phyloP scores from a whole-genome alignment of 495 filamentous ascomycete genomes.

The Lasiosphaeris hirsuta region DNA sequence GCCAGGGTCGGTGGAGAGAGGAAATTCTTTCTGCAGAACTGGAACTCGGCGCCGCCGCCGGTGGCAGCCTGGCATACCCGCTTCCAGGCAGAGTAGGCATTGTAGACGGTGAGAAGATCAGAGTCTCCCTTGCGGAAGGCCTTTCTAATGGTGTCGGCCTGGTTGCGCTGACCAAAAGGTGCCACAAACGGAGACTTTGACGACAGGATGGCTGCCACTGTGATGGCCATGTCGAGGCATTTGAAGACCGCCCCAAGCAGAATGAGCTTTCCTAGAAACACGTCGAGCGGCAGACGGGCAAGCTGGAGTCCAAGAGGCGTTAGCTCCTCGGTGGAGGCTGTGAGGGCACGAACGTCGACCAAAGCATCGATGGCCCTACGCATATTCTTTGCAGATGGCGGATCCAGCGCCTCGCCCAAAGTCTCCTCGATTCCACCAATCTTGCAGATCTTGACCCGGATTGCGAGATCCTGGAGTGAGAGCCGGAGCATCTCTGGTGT shows the following conservation, averaged over 20 bases:
- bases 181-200: constrained; percentile 92
- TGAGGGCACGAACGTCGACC: constrained; percentile 89
- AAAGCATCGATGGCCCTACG: constrained; percentile 86
- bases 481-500: constrained; percentile 93
- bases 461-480: constrained; percentile 87
- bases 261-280: constrained; percentile 90
- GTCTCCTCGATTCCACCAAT: constrained; percentile 88
- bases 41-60: constrained; percentile 62
- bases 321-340: constrained; percentile 65
- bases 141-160: constrained; percentile 71
- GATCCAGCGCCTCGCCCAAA: constrained; percentile 83
- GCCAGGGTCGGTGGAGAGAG: constrained; percentile 76
- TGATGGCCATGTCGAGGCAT: constrained; percentile 85
- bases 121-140: constrained; percentile 84
- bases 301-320: constrained; percentile 84
- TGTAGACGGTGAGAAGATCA: constrained; percentile 87
- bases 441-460: constrained; percentile 97
- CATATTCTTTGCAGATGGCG: constrained; percentile 86
- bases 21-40: constrained; percentile 91
- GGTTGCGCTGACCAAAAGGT: constrained; percentile 73
- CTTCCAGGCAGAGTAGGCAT: constrained; percentile 87
- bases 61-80: constrained; percentile 62
- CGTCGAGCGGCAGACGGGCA: constrained; percentile 84
- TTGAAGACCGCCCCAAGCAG: constrained; percentile 79
- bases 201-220: constrained; percentile 86